Conservation (phyloP, 306 rosid species). For the Lathyrus tuberosus region DNA sequence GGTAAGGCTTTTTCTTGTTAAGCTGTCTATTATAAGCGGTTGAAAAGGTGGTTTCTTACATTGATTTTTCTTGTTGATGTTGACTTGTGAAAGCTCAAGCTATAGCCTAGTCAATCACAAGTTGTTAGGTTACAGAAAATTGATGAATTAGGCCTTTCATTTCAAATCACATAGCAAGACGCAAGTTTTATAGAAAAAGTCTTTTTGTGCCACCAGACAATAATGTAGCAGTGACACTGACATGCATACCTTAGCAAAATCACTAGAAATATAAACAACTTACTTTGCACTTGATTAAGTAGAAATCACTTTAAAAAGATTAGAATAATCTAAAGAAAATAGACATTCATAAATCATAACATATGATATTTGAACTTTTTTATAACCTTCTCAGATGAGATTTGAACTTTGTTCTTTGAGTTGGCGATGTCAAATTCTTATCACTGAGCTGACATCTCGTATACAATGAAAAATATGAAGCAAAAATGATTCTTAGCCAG, state of each 20-base stretch:
- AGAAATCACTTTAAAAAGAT: slow-evolving; percentile 16
- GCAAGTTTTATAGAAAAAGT: slow-evolving; percentile 4
- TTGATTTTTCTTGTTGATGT: slow-evolving; percentile 37
- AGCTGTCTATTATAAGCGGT: slow-evolving; percentile 56
- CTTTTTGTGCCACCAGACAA: slow-evolving; percentile 11
- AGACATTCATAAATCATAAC: slow-evolving; percentile 22
- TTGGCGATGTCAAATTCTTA: no score
- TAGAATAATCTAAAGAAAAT: slow-evolving; percentile 30
- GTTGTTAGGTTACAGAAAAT: slow-evolving; percentile 30
- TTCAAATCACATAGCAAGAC: slow-evolving; percentile 14
- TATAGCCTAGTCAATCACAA: slow-evolving; percentile 8
- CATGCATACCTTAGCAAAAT: slow-evolving; percentile 13
- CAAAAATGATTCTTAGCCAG: background rate
- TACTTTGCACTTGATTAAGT: slow-evolving; percentile 11
- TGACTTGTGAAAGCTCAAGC: slow-evolving; percentile 45
- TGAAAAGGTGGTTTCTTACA: slow-evolving; percentile 51
- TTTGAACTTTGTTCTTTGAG: no score
- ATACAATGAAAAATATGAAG: background rate
- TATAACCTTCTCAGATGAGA: no score
- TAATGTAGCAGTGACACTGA: slow-evolving; percentile 15
- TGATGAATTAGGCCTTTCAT: background rate
- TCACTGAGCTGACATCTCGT: background rate
- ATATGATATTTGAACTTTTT: background rate
- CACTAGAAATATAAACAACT: slow-evolving; percentile 3
- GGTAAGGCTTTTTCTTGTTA: slow-evolving; percentile 42